A percentile compares a stretch with the other conserved stretches of the same genome.
phyloP scores from a whole-genome alignment of 2,329 filamentous ascomycete species.

The Colletotrichum orbiculare region DNA sequence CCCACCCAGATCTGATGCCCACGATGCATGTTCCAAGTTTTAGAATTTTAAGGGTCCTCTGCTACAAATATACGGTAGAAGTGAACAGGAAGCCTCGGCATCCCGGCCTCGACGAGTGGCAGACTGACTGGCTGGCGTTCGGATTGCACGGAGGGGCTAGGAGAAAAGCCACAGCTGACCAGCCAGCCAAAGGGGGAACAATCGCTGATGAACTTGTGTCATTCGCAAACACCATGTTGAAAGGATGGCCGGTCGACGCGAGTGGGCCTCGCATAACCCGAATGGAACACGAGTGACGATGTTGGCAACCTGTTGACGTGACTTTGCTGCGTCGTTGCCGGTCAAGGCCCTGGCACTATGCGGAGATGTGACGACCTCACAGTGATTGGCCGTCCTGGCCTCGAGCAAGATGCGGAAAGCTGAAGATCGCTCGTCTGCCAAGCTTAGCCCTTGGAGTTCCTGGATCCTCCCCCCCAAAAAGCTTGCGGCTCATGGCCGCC shows the following conservation, averaged over 20 bases:
- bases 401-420: too few species aligned
- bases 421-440: too few species aligned
- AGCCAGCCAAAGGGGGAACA: not conserved
- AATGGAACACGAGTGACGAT: constrained; percentile 34
- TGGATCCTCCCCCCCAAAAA: too few species aligned
- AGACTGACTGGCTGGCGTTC: not conserved
- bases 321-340: not conserved
- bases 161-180: not conserved
- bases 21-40: constrained; percentile 34
- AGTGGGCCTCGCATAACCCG: constrained; percentile 26
- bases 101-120: constrained; percentile 9
- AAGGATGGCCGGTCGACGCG: constrained; percentile 26
- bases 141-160: constrained; percentile 1
- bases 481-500: too few species aligned
- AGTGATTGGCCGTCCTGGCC: too few species aligned
- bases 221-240: not conserved
- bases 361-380: too few species aligned
- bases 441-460: too few species aligned
- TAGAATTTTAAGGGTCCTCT: constrained; percentile 31
- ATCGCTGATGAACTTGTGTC: not conserved
- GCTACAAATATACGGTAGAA: too few species aligned
- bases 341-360: too few species aligned
- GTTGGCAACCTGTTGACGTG: constrained; percentile 2
- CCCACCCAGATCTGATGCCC: constrained; percentile 28
- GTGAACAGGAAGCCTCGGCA: constrained; percentile 16